phyloP scores from a whole-genome alignment of 2,329 filamentous ascomycete species.

The Fusarium pseudocircinatum region DNA sequence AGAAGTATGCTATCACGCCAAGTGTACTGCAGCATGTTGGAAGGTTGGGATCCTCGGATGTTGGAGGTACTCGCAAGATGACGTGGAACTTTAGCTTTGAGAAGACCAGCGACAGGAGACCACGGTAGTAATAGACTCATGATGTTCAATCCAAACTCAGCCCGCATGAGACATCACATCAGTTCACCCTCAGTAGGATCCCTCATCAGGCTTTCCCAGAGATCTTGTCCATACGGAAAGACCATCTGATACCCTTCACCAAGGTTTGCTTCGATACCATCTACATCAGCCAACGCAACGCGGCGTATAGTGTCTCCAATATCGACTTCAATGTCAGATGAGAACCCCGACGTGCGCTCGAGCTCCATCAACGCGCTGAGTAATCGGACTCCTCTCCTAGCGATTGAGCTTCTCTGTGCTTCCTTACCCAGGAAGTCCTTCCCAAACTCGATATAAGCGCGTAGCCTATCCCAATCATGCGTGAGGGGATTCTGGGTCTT shows the following conservation, averaged over 20 bases:
- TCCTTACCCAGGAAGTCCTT: background rate
- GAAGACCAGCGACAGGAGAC: background rate
- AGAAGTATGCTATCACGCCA: constrained; percentile 47
- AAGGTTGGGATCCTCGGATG: constrained; percentile 40
- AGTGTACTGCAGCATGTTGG: constrained; percentile 49
- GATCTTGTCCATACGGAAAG: background rate
- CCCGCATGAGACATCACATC: background rate
- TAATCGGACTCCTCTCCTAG: background rate
- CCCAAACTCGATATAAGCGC: background rate
- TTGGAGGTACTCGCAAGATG: constrained; percentile 33
- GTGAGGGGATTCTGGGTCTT: background rate
- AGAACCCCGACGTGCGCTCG: background rate
- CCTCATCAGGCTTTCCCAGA: background rate
- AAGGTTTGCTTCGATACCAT: background rate
- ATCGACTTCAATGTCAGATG: background rate
- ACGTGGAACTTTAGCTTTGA: constrained; percentile 49
- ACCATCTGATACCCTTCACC: background rate
- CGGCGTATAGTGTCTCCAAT: background rate
- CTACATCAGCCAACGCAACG: background rate
- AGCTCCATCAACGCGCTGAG: background rate
- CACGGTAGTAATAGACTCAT: background rate
- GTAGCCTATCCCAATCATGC: background rate
- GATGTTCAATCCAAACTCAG: background rate
- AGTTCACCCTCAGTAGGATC: background rate
- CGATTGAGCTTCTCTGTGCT: background rate